Percentiles rank a stretch among this genome's conserved stretches.
Conservation (phyloP, 2,329 filamentous ascomycete genomes). For the Colletotrichum nymphaeae region DNA sequence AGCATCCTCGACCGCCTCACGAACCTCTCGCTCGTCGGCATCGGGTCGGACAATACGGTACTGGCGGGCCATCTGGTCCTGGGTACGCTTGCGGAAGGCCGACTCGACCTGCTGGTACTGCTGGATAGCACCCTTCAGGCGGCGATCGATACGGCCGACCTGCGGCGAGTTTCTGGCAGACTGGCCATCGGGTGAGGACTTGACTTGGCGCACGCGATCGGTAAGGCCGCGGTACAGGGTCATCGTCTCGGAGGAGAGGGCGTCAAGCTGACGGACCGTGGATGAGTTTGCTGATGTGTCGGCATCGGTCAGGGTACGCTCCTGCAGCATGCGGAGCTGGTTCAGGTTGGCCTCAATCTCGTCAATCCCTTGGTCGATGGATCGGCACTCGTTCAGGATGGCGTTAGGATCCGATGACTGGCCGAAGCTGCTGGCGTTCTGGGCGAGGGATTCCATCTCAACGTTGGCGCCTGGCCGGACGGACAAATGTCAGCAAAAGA, state of each 20-base stretch:
- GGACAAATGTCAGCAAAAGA: slow-evolving; percentile 17
- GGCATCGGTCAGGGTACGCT: slow-evolving; percentile 78
- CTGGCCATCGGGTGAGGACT: slow-evolving; percentile 81
- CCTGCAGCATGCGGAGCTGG: slow-evolving; percentile 78
- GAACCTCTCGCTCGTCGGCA: slow-evolving; percentile 81
- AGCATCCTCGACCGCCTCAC: slow-evolving; percentile 79
- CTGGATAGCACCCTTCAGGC: slow-evolving; percentile 83
- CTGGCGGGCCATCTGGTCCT: slow-evolving; percentile 88
- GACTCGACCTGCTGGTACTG: slow-evolving; percentile 85
- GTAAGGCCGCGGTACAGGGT: slow-evolving; percentile 82
- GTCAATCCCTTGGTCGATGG: slow-evolving; percentile 82
- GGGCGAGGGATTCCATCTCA: slow-evolving; percentile 77
- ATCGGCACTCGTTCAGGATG: slow-evolving; percentile 86
- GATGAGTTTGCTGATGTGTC: slow-evolving; percentile 76
- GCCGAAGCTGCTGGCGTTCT: slow-evolving; percentile 60
- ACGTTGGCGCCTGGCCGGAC: slow-evolving; percentile 61
- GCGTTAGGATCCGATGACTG: slow-evolving; percentile 72
- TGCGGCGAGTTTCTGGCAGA: slow-evolving; percentile 81
- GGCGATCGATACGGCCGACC: slow-evolving; percentile 82
- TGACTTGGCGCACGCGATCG: slow-evolving; percentile 83
- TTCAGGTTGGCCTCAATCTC: slow-evolving; percentile 78
- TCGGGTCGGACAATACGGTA: slow-evolving; percentile 91
- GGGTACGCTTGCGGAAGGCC: slow-evolving; percentile 81
- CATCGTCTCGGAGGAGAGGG: slow-evolving; percentile 83
- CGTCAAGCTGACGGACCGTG: slow-evolving; percentile 77